Conservation (phyloP, 1,284 basidiomycete genomes). For the Ustilago esculenta region DNA sequence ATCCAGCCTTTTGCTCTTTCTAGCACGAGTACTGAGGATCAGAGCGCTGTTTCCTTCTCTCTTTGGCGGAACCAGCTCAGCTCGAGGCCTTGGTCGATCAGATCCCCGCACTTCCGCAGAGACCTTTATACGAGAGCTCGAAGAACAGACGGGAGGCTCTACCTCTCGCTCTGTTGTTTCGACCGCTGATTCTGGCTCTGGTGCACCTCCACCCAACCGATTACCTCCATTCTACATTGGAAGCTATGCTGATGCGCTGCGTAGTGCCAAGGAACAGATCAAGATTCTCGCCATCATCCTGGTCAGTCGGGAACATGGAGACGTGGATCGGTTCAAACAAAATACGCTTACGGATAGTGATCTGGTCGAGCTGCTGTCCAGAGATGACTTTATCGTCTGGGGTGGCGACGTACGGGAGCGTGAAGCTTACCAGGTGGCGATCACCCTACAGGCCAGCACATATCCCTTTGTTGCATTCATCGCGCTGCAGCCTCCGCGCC, state of each 20-base stretch:
- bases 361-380: conserved; percentile 75
- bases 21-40: conserved; percentile 34
- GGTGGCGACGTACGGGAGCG: conserved; percentile 81
- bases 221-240: conserved; percentile 74
- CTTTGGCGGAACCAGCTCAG: conserved; percentile 12
- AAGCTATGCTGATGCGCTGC: conserved; percentile 83
- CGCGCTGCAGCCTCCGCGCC: conserved; percentile 77
- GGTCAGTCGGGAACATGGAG: conserved; percentile 89
- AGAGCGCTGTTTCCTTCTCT: conserved; percentile 28
- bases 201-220: conserved; percentile 15
- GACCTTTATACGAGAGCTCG: conserved; percentile 42
- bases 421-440: conserved; percentile 84
- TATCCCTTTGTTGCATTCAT: conserved; percentile 92
- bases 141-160: conserved; percentile 31
- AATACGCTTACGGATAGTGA: conserved; percentile 79
- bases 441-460: conserved; percentile 86
- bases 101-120: conserved; percentile 43
- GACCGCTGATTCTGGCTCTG: conserved; percentile 4
- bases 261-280: conserved; percentile 76
- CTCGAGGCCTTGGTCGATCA: background rate
- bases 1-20: conserved; percentile 37
- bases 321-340: conserved; percentile 86
- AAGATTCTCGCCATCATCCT: conserved; percentile 83
- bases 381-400: conserved; percentile 81
- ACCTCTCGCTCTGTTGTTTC: conserved; percentile 20